phyloP scores from a whole-genome alignment of 2,329 filamentous ascomycete genomes.

The Volutella citrinella region DNA sequence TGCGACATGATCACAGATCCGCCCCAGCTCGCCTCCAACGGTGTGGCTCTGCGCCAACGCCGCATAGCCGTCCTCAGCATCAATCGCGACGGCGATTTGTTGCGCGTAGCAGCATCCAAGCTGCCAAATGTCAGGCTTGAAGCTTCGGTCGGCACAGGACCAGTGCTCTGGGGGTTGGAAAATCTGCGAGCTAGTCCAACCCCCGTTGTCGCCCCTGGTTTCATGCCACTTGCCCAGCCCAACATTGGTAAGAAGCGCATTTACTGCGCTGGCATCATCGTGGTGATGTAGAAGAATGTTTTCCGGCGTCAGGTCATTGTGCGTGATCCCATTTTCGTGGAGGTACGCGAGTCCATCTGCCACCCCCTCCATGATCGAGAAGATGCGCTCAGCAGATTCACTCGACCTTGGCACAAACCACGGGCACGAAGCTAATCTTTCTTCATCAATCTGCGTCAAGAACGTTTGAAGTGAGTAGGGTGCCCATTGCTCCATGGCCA shows the following conservation, averaged over 20 bases:
- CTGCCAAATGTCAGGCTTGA: constrained; percentile 12
- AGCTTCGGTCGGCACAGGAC: constrained; percentile 1
- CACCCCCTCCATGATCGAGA: constrained; percentile 6
- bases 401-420: neutral
- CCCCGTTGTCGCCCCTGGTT: no score
- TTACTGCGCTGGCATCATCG: no score
- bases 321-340: constrained; percentile 9
- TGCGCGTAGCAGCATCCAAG: constrained; percentile 13
- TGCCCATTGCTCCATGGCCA: no score
- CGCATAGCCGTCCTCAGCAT: no score
- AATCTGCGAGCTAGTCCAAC: neutral
- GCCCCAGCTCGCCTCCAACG: no score
- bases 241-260: no score
- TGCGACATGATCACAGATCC: no score
- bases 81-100: constrained; percentile 2
- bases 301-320: constrained; percentile 15
- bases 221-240: no score
- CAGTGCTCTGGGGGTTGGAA: constrained; percentile 10
- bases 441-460: no score
- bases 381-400: neutral
- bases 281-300: constrained; percentile 11
- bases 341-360: constrained; percentile 7
- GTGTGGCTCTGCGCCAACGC: constrained; percentile 1
- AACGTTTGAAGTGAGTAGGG: no score
- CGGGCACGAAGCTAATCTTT: no score